Evolutionary conservation across 345 rosid species (phyloP), one percentile per base, ranked within the genome.

Genomic region (Ailanthus altissimus): DNA sequence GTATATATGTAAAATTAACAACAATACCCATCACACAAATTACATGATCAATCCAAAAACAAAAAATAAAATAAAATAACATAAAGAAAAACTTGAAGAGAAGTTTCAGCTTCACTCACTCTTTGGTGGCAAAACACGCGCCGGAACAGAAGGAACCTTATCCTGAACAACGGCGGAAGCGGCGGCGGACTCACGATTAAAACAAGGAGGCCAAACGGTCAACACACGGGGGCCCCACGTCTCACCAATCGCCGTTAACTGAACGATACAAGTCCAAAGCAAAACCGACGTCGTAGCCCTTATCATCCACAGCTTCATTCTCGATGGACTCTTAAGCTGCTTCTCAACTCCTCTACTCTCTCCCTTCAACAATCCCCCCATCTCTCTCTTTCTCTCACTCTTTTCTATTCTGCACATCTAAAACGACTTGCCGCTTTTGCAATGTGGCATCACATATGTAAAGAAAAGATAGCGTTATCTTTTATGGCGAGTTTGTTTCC

Each of bases 211-310:
- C 95, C 98, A 92, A 6, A 97, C 94, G 81, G 89, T 94, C 81
- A 94, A 86, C 38, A 90, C 88, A 77, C 94, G 79, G 4, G 98
- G 97, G 5, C 97, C 95, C 99, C 98, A 91, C 65, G 86, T 86
- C 80, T 92, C 97, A 9, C 98, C 97, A 79, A 97, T 49, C 46
- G 98, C 89, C 75, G 95, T 91, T 83, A 94, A 81, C 76, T 97
- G 99, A 65, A 97, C 97, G 59, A 91, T 74, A 75, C 99, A 97
- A 36, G 98, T 97, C 99, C 99, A 97, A 3, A 97, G 84, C 84
- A 97, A 82, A 80, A 97, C 86, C 64, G 97, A 85, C 0, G 97
- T 89, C 70, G 97, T 85, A 69, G 98, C 99, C 3, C 99, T 88
- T 72, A 94, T 86, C 88, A 92, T 82, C 99, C 99, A 94, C 77